A percentile compares a stretch with the other conserved stretches of the same genome.
These are phyloP conservation scores for Spironucleus salmonicida DNA, from an alignment of 208 protist genomes.

Conservation along the genomic window DNA sequence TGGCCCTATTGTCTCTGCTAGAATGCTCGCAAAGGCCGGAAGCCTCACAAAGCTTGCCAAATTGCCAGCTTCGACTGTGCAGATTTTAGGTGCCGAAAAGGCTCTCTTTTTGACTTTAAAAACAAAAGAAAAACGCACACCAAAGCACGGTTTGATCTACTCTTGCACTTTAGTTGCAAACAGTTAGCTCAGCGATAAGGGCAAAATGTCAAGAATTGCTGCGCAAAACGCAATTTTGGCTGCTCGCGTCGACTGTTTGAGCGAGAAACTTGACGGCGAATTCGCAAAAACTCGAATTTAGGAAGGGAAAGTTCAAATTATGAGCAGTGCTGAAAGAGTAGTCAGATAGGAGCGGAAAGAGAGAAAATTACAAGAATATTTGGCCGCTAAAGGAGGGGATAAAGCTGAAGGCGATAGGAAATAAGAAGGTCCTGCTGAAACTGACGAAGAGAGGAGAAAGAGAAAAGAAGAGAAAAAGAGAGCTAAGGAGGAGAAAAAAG, in stretches of 20 bases:
- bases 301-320: not conserved
- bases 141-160: conserved; percentile 44
- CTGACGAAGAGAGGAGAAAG: not conserved
- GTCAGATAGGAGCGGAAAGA: not conserved
- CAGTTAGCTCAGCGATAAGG: conserved; percentile 16
- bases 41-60: conserved; percentile 88
- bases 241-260: conserved; percentile 32
- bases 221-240: conserved; percentile 28
- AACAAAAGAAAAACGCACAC: conserved; percentile 56
- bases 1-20: conserved; percentile 83
- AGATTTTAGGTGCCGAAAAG: conserved; percentile 96
- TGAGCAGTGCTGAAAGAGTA: not conserved
- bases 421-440: not conserved
- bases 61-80: conserved; percentile 89
- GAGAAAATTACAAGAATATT: not conserved
- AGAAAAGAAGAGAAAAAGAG: conserved; percentile 9
- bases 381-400: not conserved
- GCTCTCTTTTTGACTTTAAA: conserved; percentile 85
- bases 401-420: not conserved
- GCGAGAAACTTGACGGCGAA: not conserved
- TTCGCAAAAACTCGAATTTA: conserved; percentile 1
- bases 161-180: not conserved
- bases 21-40: conserved; percentile 92
- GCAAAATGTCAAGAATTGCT: conserved; percentile 29
- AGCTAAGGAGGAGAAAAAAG: not conserved